These are phyloP conservation scores for Lasiosphaeria miniovina DNA, from an alignment of 495 filamentous ascomycete species.

Conservation along the genomic window DNA sequence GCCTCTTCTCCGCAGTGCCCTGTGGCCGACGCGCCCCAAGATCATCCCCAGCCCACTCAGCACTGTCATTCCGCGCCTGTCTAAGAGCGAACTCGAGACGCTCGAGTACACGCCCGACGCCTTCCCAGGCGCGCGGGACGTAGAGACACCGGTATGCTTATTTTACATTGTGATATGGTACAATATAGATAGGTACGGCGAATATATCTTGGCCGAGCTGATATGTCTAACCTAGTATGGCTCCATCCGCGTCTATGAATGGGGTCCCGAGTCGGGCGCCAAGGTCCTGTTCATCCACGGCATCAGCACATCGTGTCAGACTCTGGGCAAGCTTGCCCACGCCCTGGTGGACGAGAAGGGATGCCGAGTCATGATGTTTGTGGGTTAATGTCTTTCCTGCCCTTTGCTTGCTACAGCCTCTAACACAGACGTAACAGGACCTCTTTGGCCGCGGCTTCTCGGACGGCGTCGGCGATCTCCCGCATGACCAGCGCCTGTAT, in stretches of 20 bases:
- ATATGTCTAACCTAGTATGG: constrained; percentile 55
- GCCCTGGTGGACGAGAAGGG: constrained; percentile 63
- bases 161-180: too few species aligned
- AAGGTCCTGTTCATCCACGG: constrained; percentile 85
- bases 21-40: constrained; percentile 35
- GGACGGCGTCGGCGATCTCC: constrained; percentile 61
- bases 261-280: constrained; percentile 72
- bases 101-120: constrained; percentile 38
- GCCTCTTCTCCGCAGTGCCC: constrained; percentile 26
- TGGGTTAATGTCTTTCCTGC: constrained; percentile 1
- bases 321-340: constrained; percentile 65
- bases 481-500: constrained; percentile 74
- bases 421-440: constrained; percentile 30
- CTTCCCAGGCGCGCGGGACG: constrained; percentile 45
- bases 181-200: too few species aligned
- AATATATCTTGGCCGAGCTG: too few species aligned
- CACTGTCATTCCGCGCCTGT: constrained; percentile 30
- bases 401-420: neutral
- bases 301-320: constrained; percentile 77
- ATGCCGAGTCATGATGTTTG: constrained; percentile 78
- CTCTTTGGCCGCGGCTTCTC: constrained; percentile 81
- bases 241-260: constrained; percentile 81
- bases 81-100: constrained; percentile 26
- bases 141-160: constrained; percentile 39
- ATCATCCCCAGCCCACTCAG: constrained; percentile 37